Evolutionary conservation across 2,329 filamentous ascomycete genomes (phyloP), one percentile per base, ranked within the genome.

Genomic region (Phaeosphaeriaceae sp.): DNA sequence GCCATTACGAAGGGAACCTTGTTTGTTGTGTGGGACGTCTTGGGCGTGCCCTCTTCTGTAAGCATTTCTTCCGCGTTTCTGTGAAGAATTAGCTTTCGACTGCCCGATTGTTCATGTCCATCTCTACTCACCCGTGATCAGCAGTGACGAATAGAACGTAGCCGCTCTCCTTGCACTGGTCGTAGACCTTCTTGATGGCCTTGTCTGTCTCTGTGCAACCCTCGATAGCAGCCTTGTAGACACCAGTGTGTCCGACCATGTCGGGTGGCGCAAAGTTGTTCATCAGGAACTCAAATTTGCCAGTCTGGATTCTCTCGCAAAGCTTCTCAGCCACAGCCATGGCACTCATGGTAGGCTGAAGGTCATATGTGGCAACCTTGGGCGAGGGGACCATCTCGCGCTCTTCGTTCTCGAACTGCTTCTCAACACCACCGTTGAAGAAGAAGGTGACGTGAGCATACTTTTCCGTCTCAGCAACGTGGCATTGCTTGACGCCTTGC

Each of bases 391-490:
- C 93, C 84, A 97, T 91, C 73, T 99, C 95, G 66, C 95, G 91
- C 62, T 89, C 88, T 82, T 99, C 95, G 48, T 93, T 89, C 53
- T 91, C 88, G 81, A 97, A 99, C 63, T 92, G 91, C 84, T 97
- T 96, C 84, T 99, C 95, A 53, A 97, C 91, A 75, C 95, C 95
- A 57, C 95, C 95, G 82, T 99, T 99, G 89, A 98, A 98, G 87
- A 98, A 98, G 87, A 98, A 98, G 56, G 95, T 98, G 65, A 99
- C 95, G 83, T 99, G 95, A 36, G 95, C 95, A 80, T 99, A 99
- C 85, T 99, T 99, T 81, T 99, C 95, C 1, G 95, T 99, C 86
- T 99, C 95, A 56, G 95, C 95, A 68, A 98, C 87, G 83, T 99
- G 95, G 68, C 94, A 95, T 82, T 99, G 95, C 83, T 93, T 89